phyloP scores from a whole-genome alignment of 257 asterid genomes.

The Ballota nigra region DNA sequence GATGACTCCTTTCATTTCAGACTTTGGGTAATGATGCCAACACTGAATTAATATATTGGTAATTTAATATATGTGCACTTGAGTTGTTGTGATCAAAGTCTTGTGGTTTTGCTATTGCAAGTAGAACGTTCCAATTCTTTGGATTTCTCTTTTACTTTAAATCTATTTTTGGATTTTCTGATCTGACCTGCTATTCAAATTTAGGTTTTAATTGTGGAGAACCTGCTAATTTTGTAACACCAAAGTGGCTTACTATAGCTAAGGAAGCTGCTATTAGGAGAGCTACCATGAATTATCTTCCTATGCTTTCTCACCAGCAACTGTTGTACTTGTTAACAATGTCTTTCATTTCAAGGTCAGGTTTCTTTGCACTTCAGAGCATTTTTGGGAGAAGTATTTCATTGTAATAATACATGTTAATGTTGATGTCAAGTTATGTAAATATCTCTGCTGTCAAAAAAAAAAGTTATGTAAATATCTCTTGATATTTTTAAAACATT shows the following conservation, averaged over 20 bases:
- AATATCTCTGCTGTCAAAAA: no score
- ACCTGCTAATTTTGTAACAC: conserved; percentile 98
- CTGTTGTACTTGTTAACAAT: conserved; percentile 84
- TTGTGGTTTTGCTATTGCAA: background rate
- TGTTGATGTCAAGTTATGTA: no score
- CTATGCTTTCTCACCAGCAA: conserved; percentile 99
- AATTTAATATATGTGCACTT: no score
- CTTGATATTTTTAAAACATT: no score
- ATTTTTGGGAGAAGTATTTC: background rate
- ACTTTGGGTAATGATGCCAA: conserved; percentile 33
- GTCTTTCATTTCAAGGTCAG: conserved; percentile 91
- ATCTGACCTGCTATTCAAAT: conserved; percentile 17
- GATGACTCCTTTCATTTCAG: conserved; percentile 34
- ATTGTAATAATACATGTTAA: background rate
- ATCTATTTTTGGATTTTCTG: background rate
- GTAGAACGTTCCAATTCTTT: conserved; percentile 12
- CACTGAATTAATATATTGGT: no score
- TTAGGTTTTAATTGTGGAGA: conserved; percentile 97
- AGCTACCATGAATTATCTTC: conserved; percentile 97
- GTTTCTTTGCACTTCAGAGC: conserved; percentile 20
- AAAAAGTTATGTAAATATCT: no score
- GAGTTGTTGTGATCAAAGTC: conserved; percentile 5
- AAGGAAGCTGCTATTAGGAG: conserved; percentile 98
- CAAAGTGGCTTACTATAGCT: conserved; percentile 92
- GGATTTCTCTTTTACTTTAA: background rate